phyloP scores from a whole-genome alignment of 768 basidiomycete genomes.

The Goffeauzyma gilvescens region DNA sequence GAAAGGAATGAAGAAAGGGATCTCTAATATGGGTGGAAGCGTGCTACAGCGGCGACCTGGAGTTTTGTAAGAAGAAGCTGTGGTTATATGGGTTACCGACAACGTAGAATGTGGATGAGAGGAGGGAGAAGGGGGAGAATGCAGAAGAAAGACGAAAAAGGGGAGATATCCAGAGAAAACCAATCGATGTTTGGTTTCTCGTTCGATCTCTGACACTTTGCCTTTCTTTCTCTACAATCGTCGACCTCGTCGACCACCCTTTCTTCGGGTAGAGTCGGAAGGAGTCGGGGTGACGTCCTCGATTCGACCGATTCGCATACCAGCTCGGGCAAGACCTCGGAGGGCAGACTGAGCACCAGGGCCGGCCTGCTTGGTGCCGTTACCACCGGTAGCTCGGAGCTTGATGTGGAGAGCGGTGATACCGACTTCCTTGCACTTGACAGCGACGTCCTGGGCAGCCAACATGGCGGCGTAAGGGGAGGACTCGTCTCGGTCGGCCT shows the following conservation, averaged over 20 bases:
- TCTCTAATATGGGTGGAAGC: too few species aligned
- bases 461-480: constrained; percentile 83
- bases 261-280: constrained; percentile 89
- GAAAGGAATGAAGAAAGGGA: too few species aligned
- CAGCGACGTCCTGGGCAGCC: constrained; percentile 90
- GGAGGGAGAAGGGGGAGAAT: too few species aligned
- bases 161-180: too few species aligned
- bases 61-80: too few species aligned
- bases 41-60: too few species aligned
- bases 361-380: constrained; percentile 95
- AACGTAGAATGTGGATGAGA: too few species aligned
- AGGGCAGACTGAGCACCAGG: constrained; percentile 96
- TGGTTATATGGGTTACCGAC: too few species aligned
- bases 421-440: constrained; percentile 93
- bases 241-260: constrained; percentile 99
- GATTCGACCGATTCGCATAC: constrained; percentile 94
- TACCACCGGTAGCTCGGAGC: constrained; percentile 91
- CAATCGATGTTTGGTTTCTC: too few species aligned
- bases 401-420: constrained; percentile 98
- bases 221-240: constrained; percentile 61
- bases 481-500: constrained; percentile 98
- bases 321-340: constrained; percentile 91
- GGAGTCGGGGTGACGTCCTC: constrained; percentile 96
- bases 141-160: too few species aligned
- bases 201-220: too few species aligned